Conservation (phyloP, 257 asterid genomes). For the Buddleja alternifolia region DNA sequence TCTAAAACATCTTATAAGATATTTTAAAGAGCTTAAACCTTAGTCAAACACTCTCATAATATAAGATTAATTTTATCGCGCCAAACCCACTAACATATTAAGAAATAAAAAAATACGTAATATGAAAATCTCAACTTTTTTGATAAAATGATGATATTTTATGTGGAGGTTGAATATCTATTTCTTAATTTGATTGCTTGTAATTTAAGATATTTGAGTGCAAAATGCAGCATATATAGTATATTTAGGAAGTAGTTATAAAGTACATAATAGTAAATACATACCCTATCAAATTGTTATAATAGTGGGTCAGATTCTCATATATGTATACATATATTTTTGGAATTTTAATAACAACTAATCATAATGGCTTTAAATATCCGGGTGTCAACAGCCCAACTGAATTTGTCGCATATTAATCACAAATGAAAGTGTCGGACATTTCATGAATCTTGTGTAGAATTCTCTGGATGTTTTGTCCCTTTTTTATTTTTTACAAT, state of each 20-base stretch:
- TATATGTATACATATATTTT: not conserved
- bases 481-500: conserved; percentile 30
- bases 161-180: too few relatives aligned
- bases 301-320: not conserved
- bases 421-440: not conserved
- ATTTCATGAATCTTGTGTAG: not conserved
- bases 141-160: too few relatives aligned
- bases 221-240: not conserved
- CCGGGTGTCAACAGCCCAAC: conserved; percentile 32
- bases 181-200: too few relatives aligned
- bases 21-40: too few relatives aligned
- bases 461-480: not conserved
- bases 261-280: not conserved
- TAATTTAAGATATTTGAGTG: too few relatives aligned
- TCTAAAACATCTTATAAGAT: too few relatives aligned
- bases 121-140: too few relatives aligned
- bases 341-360: not conserved
- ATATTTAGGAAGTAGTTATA: not conserved
- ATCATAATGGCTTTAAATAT: not conserved
- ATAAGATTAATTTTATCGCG: too few relatives aligned
- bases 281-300: not conserved
- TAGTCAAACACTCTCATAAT: too few relatives aligned
- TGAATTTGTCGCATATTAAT: conserved; percentile 34
- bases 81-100: too few relatives aligned
- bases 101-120: not conserved